Percentiles rank a stretch among this genome's conserved stretches.
Evolutionary conservation across 257 asterid species (phyloP).

Genomic region (Ophiorrhiza pumila): DNA sequence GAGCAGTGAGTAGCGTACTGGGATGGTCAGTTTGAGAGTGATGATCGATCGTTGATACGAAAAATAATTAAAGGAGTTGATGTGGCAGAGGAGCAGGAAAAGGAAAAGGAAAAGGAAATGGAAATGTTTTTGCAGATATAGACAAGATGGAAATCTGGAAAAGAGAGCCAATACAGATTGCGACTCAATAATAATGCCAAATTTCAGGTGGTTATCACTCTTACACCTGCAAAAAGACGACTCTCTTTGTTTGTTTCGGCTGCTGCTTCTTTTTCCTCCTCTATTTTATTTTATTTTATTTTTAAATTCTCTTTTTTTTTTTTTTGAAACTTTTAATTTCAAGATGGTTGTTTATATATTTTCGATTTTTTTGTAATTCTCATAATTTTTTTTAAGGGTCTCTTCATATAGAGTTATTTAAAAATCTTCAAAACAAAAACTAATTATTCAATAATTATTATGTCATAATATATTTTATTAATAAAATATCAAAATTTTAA

Average conservation of each 20-base stretch:
- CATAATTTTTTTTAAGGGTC: too few relatives aligned
- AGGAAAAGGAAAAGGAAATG: not conserved
- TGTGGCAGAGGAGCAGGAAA: not conserved
- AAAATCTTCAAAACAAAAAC: too few relatives aligned
- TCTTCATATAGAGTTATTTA: too few relatives aligned
- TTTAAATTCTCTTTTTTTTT: not conserved
- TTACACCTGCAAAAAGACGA: conserved; percentile 9
- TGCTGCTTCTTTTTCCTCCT: not conserved
- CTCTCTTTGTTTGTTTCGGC: conserved; percentile 1
- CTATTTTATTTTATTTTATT: not conserved
- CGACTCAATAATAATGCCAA: conserved; percentile 18
- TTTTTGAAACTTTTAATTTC: not conserved
- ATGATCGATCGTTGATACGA: not conserved
- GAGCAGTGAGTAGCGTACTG: too few relatives aligned
- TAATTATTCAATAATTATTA: too few relatives aligned
- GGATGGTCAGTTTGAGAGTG: not conserved
- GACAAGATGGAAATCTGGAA: conserved; percentile 25
- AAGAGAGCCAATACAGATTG: conserved; percentile 8
- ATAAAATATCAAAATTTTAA: too few relatives aligned
- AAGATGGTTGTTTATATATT: not conserved
- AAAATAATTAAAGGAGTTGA: not conserved
- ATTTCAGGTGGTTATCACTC: conserved; percentile 19
- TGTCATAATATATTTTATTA: too few relatives aligned
- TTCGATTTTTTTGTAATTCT: too few relatives aligned
- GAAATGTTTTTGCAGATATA: too few relatives aligned